Evolutionary conservation across 2,329 filamentous ascomycete species (phyloP), one percentile per base, ranked within the genome.

Genomic region (Calcarisporium arbuscula): DNA sequence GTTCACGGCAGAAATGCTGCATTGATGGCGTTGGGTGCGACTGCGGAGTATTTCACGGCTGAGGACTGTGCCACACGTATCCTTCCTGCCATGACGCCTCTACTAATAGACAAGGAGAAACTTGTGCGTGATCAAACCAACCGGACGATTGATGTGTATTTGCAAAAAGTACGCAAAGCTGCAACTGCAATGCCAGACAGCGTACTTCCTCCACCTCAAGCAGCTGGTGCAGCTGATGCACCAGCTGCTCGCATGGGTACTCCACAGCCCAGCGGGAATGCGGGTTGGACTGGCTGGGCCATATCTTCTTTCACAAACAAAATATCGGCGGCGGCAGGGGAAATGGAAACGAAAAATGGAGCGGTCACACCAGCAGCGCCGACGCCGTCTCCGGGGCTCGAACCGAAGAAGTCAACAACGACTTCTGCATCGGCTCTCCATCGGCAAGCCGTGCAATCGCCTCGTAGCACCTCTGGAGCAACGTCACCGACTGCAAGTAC

Each of bases 291-390:
- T 2, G 92, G 92, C 10, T 98, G 92, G 92, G 92, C 92, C 2
- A 95, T 98, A 35, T 96, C 92, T 0, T 95, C 88, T 2, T 98
- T 98, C 55, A 96, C 92, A 3, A 96, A 96, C 61, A 95, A 95
- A 51, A 58, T 96, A 10, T 81, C 86, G 2, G 64, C 84, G 1
- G 88, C 87, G 0, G 83, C 83, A 8, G 92, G 92, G 14, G 84
- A 95, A 38, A 98, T 98, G 43, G 72, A 90, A 52, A 64, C 70
- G 14, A 60, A 67, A 34, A 70, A 70, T 40, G 64, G 63, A 22
- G 56, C 61, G 3, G 51, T 65, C 4, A 51, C 61, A 1, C 52
- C 64, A 10, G 60, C 70, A 15, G 60, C 61, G 11, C 53, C 61
- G 3, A 46, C 52, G 1, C 55, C 61, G 10, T 60, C 65, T 21